A percentile compares a stretch with the other conserved stretches of the same genome.
Conservation (phyloP, 1,284 basidiomycete species). For the Mycosarcoma mackinlayi region DNA sequence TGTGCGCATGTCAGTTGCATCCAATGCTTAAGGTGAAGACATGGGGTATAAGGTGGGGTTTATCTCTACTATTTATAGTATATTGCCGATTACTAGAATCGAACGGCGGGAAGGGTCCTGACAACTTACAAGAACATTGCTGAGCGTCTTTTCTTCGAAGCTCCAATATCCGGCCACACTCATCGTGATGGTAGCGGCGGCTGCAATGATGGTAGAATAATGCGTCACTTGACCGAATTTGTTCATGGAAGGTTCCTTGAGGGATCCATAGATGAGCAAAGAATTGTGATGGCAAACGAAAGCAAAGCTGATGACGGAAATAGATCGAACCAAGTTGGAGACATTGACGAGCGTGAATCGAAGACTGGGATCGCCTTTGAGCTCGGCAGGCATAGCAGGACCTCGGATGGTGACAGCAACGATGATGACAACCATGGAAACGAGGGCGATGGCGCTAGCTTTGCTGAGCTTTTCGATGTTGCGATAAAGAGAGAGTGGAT, state of each 20-base stretch:
- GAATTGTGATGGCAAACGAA: conserved; percentile 69
- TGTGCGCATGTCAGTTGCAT: background rate
- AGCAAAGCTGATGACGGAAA: conserved; percentile 67
- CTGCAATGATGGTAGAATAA: conserved; percentile 67
- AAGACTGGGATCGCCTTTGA: conserved; percentile 76
- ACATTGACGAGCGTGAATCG: conserved; percentile 88
- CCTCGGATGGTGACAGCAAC: conserved; percentile 85
- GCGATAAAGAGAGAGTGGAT: conserved; percentile 92
- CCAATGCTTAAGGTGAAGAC: too few species aligned
- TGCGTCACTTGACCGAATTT: conserved; percentile 94
- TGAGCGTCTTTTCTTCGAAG: conserved; percentile 90
- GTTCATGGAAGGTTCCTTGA: conserved; percentile 91
- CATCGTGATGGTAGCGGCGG: conserved; percentile 71
- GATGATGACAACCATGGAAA: conserved; percentile 96
- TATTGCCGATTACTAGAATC: too few species aligned
- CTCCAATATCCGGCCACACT: conserved; percentile 90
- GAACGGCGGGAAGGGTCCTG: background rate
- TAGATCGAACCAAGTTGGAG: conserved; percentile 65
- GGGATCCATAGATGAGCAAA: conserved; percentile 83
- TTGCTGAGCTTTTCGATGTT: conserved; percentile 97
- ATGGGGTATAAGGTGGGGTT: too few species aligned
- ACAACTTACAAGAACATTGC: conserved; percentile 60
- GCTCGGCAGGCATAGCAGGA: conserved; percentile 79
- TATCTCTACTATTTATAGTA: too few species aligned
- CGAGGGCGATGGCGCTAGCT: conserved; percentile 79